phyloP scores from a whole-genome alignment of 805 yeast species.

The Suhomyces xylopsoci region DNA sequence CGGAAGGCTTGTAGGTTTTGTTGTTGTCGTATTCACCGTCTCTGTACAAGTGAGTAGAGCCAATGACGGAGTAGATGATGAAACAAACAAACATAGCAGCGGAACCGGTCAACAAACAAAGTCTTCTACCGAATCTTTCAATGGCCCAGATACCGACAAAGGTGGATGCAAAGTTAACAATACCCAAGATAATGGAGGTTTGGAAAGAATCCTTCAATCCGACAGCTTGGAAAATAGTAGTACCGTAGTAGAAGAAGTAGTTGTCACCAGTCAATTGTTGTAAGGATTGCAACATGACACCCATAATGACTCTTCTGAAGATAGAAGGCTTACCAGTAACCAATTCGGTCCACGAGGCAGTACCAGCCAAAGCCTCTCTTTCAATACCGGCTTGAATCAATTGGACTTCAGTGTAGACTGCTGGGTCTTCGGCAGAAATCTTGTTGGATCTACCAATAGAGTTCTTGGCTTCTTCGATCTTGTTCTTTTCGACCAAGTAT shows the following conservation, averaged over 20 bases:
- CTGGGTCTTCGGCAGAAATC: conserved; percentile 21
- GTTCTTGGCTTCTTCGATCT: conserved; percentile 24
- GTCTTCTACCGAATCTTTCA: conserved; percentile 54
- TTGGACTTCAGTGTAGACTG: conserved; percentile 22
- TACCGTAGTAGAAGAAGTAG: conserved; percentile 66
- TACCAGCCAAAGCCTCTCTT: conserved; percentile 25
- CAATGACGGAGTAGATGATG: conserved; percentile 24
- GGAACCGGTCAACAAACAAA: conserved; percentile 49
- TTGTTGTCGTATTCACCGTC: conserved; percentile 10
- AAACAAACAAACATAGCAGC: conserved; percentile 24
- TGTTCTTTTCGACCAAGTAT: conserved; percentile 22
- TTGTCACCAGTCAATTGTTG: conserved; percentile 65
- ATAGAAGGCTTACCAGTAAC: conserved; percentile 27
- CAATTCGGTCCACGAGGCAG: conserved; percentile 25
- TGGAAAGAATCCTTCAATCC: conserved; percentile 55
- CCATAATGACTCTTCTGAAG: conserved; percentile 22
- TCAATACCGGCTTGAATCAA: conserved; percentile 29
- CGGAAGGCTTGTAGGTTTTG: conserved; percentile 25
- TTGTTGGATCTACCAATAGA: conserved; percentile 26
- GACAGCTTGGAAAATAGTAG: conserved; percentile 57
- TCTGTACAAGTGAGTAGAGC: conserved; percentile 20
- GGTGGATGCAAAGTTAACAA: conserved; percentile 56
- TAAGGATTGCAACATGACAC: conserved; percentile 34
- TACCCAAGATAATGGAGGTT: conserved; percentile 59
- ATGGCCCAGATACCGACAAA: conserved; percentile 50